Conservation (phyloP, 225 moss, liverwort and hornwort species). For the Ulota crispa region DNA sequence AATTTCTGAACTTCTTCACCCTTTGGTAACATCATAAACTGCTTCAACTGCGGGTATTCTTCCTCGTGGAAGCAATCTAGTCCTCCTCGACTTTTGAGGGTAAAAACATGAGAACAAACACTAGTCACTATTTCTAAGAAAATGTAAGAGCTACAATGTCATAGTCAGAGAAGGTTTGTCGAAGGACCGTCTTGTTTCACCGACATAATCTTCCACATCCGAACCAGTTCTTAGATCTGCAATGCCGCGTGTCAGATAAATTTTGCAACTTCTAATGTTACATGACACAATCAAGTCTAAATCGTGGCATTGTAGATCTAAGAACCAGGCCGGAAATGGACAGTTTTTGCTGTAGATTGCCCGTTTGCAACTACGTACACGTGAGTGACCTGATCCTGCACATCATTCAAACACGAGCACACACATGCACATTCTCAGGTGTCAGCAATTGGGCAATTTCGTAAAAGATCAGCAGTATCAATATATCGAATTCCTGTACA, state of each 20-base stretch:
- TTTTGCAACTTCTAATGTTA: too few relatives aligned
- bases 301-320: conserved; percentile 42
- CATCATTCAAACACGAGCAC: not conserved
- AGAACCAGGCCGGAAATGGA: conserved; percentile 18
- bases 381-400: not conserved
- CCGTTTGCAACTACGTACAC: not conserved
- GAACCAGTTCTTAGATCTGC: conserved; percentile 26
- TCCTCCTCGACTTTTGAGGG: too few relatives aligned
- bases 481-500: too few relatives aligned
- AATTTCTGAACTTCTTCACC: too few relatives aligned
- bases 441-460: too few relatives aligned
- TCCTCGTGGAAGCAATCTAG: too few relatives aligned
- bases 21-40: too few relatives aligned
- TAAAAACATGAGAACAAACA: too few relatives aligned
- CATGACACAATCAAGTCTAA: not conserved
- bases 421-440: too few relatives aligned
- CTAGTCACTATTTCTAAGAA: not conserved
- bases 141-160: not conserved
- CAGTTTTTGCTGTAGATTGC: not conserved
- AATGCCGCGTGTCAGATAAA: conserved; percentile 15
- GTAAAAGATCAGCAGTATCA: too few relatives aligned
- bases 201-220: not conserved
- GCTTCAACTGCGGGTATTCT: too few relatives aligned
- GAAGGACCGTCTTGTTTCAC: too few relatives aligned
- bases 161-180: not conserved